Evolutionary conservation across 352 stramenopile species (phyloP).

Genomic region (Peronospora destructor): DNA sequence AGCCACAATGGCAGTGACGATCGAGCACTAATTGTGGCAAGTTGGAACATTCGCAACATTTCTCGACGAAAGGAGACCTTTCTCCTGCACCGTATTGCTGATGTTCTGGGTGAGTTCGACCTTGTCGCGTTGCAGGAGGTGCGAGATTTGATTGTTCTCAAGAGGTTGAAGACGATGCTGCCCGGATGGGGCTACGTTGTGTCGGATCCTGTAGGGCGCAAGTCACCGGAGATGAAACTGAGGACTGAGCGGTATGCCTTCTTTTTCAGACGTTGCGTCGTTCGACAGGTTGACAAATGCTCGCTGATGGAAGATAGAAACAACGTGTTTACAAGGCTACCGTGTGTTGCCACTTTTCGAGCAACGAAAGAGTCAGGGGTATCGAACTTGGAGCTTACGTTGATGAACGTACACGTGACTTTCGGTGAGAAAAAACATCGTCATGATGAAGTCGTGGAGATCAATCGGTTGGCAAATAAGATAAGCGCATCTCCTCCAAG

Average conservation of each 20-base stretch:
- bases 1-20: neutral
- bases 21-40: constrained; percentile 40
- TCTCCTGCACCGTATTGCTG: constrained; percentile 40
- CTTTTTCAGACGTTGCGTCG: constrained; percentile 37
- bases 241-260: constrained; percentile 48
- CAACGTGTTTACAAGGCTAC: constrained; percentile 27
- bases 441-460: constrained; percentile 30
- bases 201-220: constrained; percentile 35
- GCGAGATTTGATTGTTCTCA: constrained; percentile 55
- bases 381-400: constrained; percentile 27
- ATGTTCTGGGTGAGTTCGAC: constrained; percentile 53
- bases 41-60: constrained; percentile 75
- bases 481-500: constrained; percentile 8
- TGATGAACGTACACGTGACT: constrained; percentile 52
- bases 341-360: constrained; percentile 44
- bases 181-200: constrained; percentile 49
- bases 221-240: constrained; percentile 15
- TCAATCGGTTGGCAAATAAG: constrained; percentile 27
- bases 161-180: constrained; percentile 48
- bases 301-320: constrained; percentile 11
- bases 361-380: constrained; percentile 9
- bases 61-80: constrained; percentile 37
- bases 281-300: constrained; percentile 27
- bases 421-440: constrained; percentile 30
- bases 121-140: constrained; percentile 61